These are phyloP conservation scores for Rhizopus arrhizus DNA, from an alignment of 371 early-diverging fungal genomes.

Conservation along the genomic window DNA sequence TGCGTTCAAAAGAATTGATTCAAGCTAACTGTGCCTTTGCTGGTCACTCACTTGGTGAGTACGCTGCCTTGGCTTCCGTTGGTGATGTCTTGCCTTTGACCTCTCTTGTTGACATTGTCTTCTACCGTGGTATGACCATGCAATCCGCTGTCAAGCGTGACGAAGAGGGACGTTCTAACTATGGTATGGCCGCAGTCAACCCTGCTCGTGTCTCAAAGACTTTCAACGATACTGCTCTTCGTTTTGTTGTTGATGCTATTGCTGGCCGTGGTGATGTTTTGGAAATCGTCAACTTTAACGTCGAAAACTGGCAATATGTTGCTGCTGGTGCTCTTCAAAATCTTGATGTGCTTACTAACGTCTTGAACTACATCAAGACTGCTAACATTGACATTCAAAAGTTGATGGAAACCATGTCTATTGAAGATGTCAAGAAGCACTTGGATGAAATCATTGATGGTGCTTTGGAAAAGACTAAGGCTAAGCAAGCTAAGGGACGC, in stretches of 20 bases:
- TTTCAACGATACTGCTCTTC: conserved; percentile 84
- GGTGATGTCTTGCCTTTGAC: conserved; percentile 89
- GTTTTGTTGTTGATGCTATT: conserved; percentile 82
- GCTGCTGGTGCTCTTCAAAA: conserved; percentile 87
- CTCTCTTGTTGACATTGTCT: conserved; percentile 89
- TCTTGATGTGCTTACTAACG: conserved; percentile 78
- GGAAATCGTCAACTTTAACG: conserved; percentile 97
- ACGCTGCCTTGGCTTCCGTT: conserved; percentile 90
- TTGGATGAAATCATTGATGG: conserved; percentile 81
- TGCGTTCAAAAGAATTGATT: conserved; percentile 86
- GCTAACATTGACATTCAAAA: conserved; percentile 84
- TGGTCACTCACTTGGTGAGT: conserved; percentile 97
- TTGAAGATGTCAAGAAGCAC: conserved; percentile 84
- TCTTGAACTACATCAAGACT: conserved; percentile 80
- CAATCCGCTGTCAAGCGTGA: conserved; percentile 92
- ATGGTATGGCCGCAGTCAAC: conserved; percentile 95
- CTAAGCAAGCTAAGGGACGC: conserved; percentile 66
- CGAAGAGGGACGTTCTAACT: conserved; percentile 79
- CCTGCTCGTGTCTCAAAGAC: conserved; percentile 87
- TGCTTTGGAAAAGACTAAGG: conserved; percentile 71
- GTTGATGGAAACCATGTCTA: conserved; percentile 83
- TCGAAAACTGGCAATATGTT: conserved; percentile 95
- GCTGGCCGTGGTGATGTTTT: conserved; percentile 79
- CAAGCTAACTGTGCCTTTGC: conserved; percentile 87
- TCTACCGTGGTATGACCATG: conserved; percentile 98